Conservation (phyloP, 768 basidiomycete genomes). For the Kwoniella dejecticola region DNA sequence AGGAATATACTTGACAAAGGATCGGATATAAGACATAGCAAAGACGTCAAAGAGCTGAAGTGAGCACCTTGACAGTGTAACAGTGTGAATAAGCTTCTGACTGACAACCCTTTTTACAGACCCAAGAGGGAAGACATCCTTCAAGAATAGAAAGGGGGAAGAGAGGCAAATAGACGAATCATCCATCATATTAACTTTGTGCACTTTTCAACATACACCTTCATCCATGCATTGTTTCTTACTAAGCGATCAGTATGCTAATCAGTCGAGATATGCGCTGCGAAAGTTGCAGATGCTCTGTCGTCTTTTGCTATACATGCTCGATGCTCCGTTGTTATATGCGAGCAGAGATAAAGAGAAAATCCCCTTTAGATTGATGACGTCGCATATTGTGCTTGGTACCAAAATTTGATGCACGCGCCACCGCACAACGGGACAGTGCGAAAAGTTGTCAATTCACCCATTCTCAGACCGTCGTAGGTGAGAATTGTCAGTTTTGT, state of each 20-base stretch:
- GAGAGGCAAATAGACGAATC: not conserved
- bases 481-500: no score
- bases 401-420: no score
- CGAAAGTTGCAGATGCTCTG: no score
- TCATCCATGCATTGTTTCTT: slow-evolving; percentile 2
- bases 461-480: no score
- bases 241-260: no score
- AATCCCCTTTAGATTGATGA: no score
- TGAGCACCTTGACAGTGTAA: slow-evolving; percentile 25
- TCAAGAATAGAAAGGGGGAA: slow-evolving; percentile 51
- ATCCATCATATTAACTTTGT: not conserved
- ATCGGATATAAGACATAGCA: slow-evolving; percentile 52
- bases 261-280: no score
- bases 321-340: no score
- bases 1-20: slow-evolving; percentile 68
- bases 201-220: slow-evolving; percentile 7
- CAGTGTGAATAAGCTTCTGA: not conserved
- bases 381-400: not conserved
- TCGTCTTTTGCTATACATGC: no score
- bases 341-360: no score
- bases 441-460: no score
- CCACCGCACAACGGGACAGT: no score
- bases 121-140: slow-evolving; percentile 98
- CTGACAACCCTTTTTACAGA: slow-evolving; percentile 51
- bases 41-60: slow-evolving; percentile 74